These are phyloP conservation scores for Leccinum insigne DNA, from an alignment of 1,284 basidiomycete genomes.

Conservation along the genomic window DNA sequence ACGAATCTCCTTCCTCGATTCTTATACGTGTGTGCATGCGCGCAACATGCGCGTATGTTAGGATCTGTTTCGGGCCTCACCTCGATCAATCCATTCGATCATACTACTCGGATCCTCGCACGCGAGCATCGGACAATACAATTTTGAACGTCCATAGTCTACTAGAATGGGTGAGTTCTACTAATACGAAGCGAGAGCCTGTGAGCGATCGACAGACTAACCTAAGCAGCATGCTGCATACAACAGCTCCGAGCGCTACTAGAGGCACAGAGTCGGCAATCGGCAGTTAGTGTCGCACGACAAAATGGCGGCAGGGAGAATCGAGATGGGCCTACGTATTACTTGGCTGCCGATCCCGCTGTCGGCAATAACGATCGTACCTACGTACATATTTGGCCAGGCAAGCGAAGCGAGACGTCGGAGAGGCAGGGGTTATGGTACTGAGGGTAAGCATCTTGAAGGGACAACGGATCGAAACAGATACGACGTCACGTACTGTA, in stretches of 20 bases:
- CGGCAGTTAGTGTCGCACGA: neutral
- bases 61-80: neutral
- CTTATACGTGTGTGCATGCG: neutral
- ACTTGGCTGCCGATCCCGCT: neutral
- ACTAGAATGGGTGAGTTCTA: neutral
- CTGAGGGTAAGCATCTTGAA: neutral
- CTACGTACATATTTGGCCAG: neutral
- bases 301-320: neutral
- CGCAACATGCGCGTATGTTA: neutral
- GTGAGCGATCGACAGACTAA: neutral
- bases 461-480: neutral
- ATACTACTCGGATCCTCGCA: neutral
- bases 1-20: neutral
- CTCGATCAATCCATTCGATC: neutral
- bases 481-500: neutral
- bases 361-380: neutral
- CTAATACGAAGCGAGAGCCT: neutral
- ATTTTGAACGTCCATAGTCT: neutral
- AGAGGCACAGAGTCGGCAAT: neutral
- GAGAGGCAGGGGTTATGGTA: neutral
- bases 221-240: neutral
- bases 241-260: neutral
- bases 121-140: neutral
- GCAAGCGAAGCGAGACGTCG: neutral
- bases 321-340: neutral